Evolutionary conservation across 768 basidiomycete genomes (phyloP).

Genomic region (Tephrocybe sp.): DNA sequence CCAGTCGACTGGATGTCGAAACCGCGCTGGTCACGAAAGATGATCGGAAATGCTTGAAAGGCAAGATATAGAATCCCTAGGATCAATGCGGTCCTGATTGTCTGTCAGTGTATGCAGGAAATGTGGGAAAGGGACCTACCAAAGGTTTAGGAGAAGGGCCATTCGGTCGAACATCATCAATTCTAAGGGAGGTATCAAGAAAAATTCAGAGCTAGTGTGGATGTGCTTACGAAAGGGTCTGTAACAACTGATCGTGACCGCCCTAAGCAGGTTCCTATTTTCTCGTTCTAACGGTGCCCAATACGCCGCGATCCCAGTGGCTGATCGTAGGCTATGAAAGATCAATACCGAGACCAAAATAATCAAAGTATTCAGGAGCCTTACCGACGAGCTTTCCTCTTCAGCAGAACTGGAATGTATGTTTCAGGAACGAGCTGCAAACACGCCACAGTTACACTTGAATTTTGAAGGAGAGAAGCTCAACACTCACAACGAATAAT

Average conservation of each 20-base stretch:
- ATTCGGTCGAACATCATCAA: conserved; percentile 69
- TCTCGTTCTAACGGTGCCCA: conserved; percentile 60
- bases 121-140: conserved; percentile 40
- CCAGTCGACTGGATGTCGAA: conserved; percentile 55
- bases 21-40: conserved; percentile 44
- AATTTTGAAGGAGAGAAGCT: background rate
- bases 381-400: conserved; percentile 59
- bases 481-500: conserved; percentile 47
- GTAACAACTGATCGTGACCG: conserved; percentile 60
- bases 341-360: background rate
- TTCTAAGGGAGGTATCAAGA: conserved; percentile 46
- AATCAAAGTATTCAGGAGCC: background rate
- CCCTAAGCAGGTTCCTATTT: conserved; percentile 40
- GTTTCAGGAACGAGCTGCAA: conserved; percentile 71
- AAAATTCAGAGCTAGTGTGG: background rate
- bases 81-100: conserved; percentile 54
- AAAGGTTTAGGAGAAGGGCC: conserved; percentile 69
- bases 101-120: background rate
- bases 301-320: conserved; percentile 52
- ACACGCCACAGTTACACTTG: background rate
- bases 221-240: conserved; percentile 68
- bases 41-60: conserved; percentile 62
- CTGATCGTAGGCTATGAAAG: conserved; percentile 46
- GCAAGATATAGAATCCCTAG: conserved; percentile 64
- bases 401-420: conserved; percentile 59